A percentile compares a stretch with the other conserved stretches of the same genome.
phyloP scores from a whole-genome alignment of 176 grass and related monocot species.

The Saccharum officinarum region DNA sequence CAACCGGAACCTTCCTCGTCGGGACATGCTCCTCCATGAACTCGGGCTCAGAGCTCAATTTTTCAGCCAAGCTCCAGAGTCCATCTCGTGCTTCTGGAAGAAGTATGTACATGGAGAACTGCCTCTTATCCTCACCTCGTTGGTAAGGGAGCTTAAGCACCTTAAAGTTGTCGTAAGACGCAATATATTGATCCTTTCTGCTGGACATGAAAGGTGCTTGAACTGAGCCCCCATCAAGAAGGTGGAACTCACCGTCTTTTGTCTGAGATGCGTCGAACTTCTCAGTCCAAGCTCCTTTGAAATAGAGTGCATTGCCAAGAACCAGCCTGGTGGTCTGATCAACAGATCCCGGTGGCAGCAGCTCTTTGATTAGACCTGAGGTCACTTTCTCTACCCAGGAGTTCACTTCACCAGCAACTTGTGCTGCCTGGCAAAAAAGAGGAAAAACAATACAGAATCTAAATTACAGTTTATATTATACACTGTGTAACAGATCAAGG shows the following conservation, averaged over 20 bases:
- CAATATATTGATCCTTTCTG: conserved; percentile 45
- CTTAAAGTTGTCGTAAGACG: conserved; percentile 40
- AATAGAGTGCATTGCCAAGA: conserved; percentile 77
- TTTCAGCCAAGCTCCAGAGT: conserved; percentile 53
- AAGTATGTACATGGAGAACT: conserved; percentile 83
- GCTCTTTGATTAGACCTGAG: conserved; percentile 58
- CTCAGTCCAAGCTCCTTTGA: conserved; percentile 66
- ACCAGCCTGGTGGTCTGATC: conserved; percentile 46
- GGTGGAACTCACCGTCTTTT: conserved; percentile 43
- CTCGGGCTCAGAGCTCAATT: conserved; percentile 45
- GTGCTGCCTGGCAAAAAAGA: conserved; percentile 40
- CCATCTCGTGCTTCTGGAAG: conserved; percentile 56
- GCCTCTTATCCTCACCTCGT: conserved; percentile 61
- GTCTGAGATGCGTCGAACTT: conserved; percentile 64
- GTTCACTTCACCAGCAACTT: conserved; percentile 57
- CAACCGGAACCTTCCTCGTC: conserved; percentile 33
- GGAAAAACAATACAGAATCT: neutral
- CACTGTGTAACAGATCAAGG: neutral
- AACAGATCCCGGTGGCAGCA: conserved; percentile 50
- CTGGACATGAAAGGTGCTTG: conserved; percentile 68
- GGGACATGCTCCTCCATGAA: conserved; percentile 57
- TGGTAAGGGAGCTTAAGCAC: conserved; percentile 72
- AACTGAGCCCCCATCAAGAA: conserved; percentile 55
- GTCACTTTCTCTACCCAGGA: conserved; percentile 67
- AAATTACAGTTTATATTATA: neutral